These are phyloP conservation scores for Cryptosporidium tyzzeri DNA, from an alignment of 169 alveolate genomes.

Conservation along the genomic window DNA sequence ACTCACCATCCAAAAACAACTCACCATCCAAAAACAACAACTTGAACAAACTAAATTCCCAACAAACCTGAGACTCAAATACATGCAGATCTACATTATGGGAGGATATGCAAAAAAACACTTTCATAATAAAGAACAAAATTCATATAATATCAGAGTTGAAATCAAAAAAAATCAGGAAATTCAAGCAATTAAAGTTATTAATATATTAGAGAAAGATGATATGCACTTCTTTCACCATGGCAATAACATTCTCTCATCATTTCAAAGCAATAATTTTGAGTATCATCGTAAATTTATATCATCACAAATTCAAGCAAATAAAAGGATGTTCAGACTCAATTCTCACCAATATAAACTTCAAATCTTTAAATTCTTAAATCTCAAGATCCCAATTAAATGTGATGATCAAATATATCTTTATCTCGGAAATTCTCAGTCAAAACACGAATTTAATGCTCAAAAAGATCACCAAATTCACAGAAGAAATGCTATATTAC, in stretches of 20 bases:
- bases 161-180: neutral
- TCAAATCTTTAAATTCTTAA: constrained; percentile 14
- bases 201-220: neutral
- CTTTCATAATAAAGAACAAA: neutral
- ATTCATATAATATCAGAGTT: neutral
- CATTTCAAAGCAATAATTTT: neutral
- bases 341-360: neutral
- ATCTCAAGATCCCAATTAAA: neutral
- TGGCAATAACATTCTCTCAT: constrained; percentile 1
- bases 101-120: constrained; percentile 27
- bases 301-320: neutral
- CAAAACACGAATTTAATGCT: neutral
- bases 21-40: neutral
- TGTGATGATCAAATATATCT: neutral
- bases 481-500: neutral
- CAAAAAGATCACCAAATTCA: neutral
- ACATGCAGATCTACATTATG: constrained; percentile 5
- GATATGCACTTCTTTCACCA: neutral
- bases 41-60: neutral
- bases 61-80: neutral
- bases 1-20: no score
- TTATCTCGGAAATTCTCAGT: neutral
- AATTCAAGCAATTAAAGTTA: neutral
- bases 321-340: neutral
- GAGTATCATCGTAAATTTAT: neutral